A percentile compares a stretch with the other conserved stretches of the same genome.
Evolutionary conservation across 176 grass and related monocot species (phyloP).

Genomic region (Eleusine indica): DNA sequence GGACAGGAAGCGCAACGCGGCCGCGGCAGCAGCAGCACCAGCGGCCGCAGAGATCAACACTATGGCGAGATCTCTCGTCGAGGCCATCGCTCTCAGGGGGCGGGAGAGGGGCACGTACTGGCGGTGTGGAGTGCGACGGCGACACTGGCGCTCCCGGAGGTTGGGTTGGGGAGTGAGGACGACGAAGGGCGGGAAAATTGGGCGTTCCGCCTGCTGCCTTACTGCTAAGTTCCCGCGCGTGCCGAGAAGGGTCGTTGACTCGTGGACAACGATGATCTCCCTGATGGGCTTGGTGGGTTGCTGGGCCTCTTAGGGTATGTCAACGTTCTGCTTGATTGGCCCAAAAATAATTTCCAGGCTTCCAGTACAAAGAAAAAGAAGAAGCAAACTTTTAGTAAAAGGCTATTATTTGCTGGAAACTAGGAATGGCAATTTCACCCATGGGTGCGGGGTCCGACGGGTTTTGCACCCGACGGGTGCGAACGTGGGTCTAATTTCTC

Average conservation of each 20-base stretch:
- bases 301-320: not conserved
- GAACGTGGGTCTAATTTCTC: too few relatives aligned
- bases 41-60: constrained; percentile 60
- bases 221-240: constrained; percentile 6
- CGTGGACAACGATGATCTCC: too few relatives aligned
- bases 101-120: not conserved
- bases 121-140: not conserved
- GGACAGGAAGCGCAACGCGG: constrained; percentile 49
- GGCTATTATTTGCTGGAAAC: too few relatives aligned
- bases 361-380: too few relatives aligned
- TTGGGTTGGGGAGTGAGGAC: not conserved
- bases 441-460: too few relatives aligned
- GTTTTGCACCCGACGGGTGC: too few relatives aligned
- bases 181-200: constrained; percentile 36
- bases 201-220: not conserved
- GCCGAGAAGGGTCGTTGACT: not conserved
- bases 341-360: too few relatives aligned
- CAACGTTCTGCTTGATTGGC: not conserved
- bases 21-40: constrained; percentile 59
- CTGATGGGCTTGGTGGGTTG: not conserved
- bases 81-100: constrained; percentile 40
- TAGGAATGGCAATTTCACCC: too few relatives aligned
- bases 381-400: too few relatives aligned
- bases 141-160: not conserved
- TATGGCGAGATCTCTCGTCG: constrained; percentile 62